phyloP scores from a whole-genome alignment of 495 filamentous ascomycete species.

The Pyrenula aspistea region DNA sequence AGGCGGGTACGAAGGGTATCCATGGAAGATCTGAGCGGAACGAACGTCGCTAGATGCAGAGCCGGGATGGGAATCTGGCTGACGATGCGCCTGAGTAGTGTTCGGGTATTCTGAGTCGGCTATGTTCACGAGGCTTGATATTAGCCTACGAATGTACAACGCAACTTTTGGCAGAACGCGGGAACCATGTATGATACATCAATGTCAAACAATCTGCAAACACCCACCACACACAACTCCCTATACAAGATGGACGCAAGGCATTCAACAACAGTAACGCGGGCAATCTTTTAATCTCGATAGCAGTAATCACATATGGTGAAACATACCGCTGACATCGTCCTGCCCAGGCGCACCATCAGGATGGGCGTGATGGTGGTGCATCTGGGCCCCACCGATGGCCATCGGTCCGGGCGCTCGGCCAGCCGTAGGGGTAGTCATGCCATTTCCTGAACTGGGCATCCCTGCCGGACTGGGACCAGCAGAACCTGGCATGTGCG shows the following conservation, averaged over 20 bases:
- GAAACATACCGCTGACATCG: slow-evolving; percentile 92
- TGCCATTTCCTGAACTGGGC: slow-evolving; percentile 28
- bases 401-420: slow-evolving; percentile 43
- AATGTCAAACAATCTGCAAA: not conserved
- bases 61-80: slow-evolving; percentile 7
- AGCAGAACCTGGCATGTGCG: slow-evolving; percentile 40
- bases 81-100: slow-evolving; percentile 16
- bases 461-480: slow-evolving; percentile 40
- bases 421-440: slow-evolving; percentile 27
- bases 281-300: slow-evolving; percentile 1
- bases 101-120: slow-evolving; percentile 26
- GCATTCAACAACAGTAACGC: not conserved
- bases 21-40: slow-evolving; percentile 66
- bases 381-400: slow-evolving; percentile 56
- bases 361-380: slow-evolving; percentile 71
- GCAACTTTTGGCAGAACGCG: not conserved
- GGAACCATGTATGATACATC: not conserved
- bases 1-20: slow-evolving; percentile 54
- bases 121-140: slow-evolving; percentile 15
- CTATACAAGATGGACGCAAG: not conserved
- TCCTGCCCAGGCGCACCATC: slow-evolving; percentile 64
- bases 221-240: not conserved
- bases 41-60: slow-evolving; percentile 45
- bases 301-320: slow-evolving; percentile 40
- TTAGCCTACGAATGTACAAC: slow-evolving; percentile 7